These are phyloP conservation scores for Vaucheria bursata DNA, from an alignment of 352 stramenopile species.

Conservation along the genomic window DNA sequence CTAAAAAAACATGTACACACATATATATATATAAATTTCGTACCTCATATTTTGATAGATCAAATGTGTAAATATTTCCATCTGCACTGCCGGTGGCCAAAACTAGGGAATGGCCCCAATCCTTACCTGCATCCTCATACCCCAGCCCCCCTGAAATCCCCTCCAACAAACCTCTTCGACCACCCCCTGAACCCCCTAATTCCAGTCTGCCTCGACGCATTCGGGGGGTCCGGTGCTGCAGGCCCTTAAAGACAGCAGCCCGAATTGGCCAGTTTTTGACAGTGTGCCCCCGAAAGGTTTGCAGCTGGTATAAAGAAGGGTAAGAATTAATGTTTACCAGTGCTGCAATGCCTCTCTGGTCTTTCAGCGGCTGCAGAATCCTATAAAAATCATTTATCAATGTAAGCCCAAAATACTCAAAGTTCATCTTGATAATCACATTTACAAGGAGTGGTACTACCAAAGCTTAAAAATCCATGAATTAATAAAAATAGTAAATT, in stretches of 20 bases:
- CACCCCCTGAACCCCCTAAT: neutral
- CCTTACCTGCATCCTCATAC: constrained; percentile 19
- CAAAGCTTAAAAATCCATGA: too few relatives aligned
- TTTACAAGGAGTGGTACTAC: too few relatives aligned
- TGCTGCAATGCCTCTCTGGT: too few relatives aligned
- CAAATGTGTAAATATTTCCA: constrained; percentile 40
- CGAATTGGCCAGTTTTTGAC: constrained; percentile 41
- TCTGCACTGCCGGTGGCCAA: constrained; percentile 32
- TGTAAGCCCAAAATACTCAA: too few relatives aligned
- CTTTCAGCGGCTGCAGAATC: too few relatives aligned
- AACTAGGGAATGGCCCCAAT: constrained; percentile 40
- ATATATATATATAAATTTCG: too few relatives aligned
- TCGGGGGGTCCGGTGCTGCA: constrained; percentile 35
- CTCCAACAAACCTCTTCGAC: neutral
- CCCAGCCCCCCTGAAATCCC: neutral
- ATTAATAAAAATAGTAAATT: too few relatives aligned
- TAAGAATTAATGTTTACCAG: too few relatives aligned
- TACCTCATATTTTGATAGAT: constrained; percentile 38
- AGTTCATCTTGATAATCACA: too few relatives aligned
- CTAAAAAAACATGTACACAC: too few relatives aligned
- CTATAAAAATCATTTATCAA: too few relatives aligned
- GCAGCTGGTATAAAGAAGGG: too few relatives aligned
- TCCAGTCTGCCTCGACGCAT: neutral
- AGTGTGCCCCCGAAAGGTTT: constrained; percentile 27
- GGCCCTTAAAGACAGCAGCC: constrained; percentile 30